Percentiles rank a stretch among this genome's conserved stretches.
phyloP scores from a whole-genome alignment of 352 stramenopile genomes.

The Phytophthora nicotianae region DNA sequence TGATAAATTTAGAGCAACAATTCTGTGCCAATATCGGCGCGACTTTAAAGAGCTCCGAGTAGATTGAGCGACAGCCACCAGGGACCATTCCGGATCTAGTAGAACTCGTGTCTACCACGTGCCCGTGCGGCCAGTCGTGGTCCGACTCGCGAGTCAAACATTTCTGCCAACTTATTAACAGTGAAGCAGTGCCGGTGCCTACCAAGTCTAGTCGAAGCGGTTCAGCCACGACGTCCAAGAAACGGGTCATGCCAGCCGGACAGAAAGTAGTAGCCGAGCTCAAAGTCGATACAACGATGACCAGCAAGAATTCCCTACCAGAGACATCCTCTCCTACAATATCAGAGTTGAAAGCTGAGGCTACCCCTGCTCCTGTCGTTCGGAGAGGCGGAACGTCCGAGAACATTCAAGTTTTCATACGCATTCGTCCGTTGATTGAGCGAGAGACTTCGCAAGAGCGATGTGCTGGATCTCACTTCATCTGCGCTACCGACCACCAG shows the following conservation, averaged over 20 bases:
- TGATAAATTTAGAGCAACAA: constrained; percentile 22
- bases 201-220: constrained; percentile 9
- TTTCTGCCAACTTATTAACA: constrained; percentile 68
- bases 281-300: constrained; percentile 8
- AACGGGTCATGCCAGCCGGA: constrained; percentile 1
- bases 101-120: constrained; percentile 18
- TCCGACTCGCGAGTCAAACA: constrained; percentile 59
- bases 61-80: background rate
- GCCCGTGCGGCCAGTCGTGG: constrained; percentile 76
- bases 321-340: constrained; percentile 6
- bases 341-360: constrained; percentile 2
- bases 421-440: constrained; percentile 80
- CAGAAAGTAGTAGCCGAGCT: background rate
- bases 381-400: constrained; percentile 49
- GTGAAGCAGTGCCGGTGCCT: constrained; percentile 9
- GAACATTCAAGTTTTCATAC: constrained; percentile 87
- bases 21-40: background rate
- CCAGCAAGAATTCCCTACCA: constrained; percentile 13
- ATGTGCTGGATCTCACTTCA: constrained; percentile 39
- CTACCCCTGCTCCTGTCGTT: background rate
- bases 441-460: constrained; percentile 51
- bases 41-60: background rate
- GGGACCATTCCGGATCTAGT: constrained; percentile 23
- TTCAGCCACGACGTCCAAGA: constrained; percentile 5
- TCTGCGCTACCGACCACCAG: constrained; percentile 51